Percentiles rank a stretch among this genome's conserved stretches.
Conservation (phyloP, 192 early-diverging fungal species). For the Coemansia sp. region DNA sequence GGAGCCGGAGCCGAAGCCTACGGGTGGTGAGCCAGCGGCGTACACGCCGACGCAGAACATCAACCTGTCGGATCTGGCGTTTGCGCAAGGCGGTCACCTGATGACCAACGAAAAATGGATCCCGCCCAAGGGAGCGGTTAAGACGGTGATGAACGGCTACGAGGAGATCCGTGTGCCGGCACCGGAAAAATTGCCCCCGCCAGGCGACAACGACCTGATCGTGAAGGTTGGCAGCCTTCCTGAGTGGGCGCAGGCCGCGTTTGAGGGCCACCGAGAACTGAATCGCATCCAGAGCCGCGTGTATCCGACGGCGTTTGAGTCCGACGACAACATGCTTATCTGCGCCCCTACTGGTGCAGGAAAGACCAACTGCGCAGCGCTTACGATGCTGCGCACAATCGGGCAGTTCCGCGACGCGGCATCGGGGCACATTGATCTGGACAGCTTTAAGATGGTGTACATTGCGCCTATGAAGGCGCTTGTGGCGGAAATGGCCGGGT, state of each 20-base stretch:
- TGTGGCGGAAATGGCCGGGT: constrained; percentile 97
- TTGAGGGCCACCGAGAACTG: constrained; percentile 66
- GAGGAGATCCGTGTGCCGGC: constrained; percentile 96
- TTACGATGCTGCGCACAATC: constrained; percentile 90
- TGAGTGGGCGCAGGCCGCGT: constrained; percentile 79
- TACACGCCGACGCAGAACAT: constrained; percentile 43
- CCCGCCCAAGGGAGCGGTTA: constrained; percentile 92
- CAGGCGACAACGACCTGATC: constrained; percentile 65
- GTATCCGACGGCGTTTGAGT: constrained; percentile 81
- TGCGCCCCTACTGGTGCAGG: constrained; percentile 99
- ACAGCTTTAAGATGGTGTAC: constrained; percentile 97
- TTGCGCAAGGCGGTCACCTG: constrained; percentile 91
- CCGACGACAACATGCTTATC: constrained; percentile 94
- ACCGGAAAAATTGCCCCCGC: constrained; percentile 67
- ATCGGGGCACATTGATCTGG: constrained; percentile 74
- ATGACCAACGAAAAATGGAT: constrained; percentile 98
- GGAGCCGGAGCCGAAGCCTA: neutral
- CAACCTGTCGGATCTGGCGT: constrained; percentile 83
- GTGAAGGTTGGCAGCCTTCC: constrained; percentile 72
- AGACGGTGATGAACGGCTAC: constrained; percentile 84
- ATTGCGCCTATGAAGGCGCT: constrained; percentile 99
- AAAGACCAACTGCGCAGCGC: constrained; percentile 98
- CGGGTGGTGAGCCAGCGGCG: constrained; percentile 9
- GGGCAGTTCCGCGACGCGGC: constrained; percentile 74
- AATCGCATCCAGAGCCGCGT: constrained; percentile 92